Evolutionary conservation across 441 rosid genomes (phyloP), one percentile per base, ranked within the genome.

Genomic region (Euphorbia celastroides): DNA sequence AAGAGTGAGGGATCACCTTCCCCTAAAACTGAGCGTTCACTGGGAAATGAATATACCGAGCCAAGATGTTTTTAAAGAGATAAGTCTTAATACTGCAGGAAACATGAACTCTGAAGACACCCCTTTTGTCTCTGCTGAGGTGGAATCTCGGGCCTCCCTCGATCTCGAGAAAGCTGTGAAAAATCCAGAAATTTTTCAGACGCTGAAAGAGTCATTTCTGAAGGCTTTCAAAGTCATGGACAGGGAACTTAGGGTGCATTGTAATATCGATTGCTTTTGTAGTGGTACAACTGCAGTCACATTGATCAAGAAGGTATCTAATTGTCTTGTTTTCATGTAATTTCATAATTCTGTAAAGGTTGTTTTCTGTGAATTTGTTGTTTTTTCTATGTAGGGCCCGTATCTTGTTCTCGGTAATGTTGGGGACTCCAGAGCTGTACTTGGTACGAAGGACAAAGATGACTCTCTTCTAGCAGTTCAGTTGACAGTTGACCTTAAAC

Each of bases 231-330:
- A 82, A 77, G 82, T 86, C 72, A 92, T 90, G 99, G 99, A 95
- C 69, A 79, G 93, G 79, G 99, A 95, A 75, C 86, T 95, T 27
- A 83, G 88, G 71, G 60, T 81, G 82, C 85, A 85, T 57, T 56
- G 80, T 30, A 82, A 71, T 70, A 82, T 86, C 64, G 93, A 95
- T 72, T 89, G 97, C 82, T 90, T 77, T 80, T 95, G 98, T 78
- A 90, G 99, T 76, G 98, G 99, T 52, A 92, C 98, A 59, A 92
- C 99, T 2, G 98, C 99, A 17, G 99, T 95, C 54, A 90, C 99
- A 32, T 62, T 95, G 84, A 76, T 92, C 79, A 92, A 92, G 80
- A 97, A 87, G 95, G 99, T 95, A 65, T 65, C n/a, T 59, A 65
- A 64, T 73, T 61, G 13, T 55, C 16, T 41, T 50, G 46, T 62